Evolutionary conservation across 768 basidiomycete species (phyloP).

Genomic region (Trametes cubensis): DNA sequence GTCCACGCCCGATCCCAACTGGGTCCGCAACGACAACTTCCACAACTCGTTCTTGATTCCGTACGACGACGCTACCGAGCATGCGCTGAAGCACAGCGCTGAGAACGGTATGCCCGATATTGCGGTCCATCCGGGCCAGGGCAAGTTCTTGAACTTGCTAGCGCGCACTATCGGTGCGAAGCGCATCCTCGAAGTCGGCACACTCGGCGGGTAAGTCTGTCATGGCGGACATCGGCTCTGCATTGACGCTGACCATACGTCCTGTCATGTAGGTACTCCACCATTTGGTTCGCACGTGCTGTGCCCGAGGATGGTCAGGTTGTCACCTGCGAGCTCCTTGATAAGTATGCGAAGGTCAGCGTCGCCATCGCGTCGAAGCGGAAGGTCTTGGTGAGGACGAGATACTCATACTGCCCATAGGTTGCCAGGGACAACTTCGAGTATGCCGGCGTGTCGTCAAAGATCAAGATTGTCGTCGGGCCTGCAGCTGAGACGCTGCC

Average conservation of each 20-base stretch:
- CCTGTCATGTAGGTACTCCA: constrained; percentile 34
- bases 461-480: constrained; percentile 54
- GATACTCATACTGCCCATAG: constrained; percentile 34
- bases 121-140: constrained; percentile 55
- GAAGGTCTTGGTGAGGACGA: neutral
- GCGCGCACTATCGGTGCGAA: constrained; percentile 55
- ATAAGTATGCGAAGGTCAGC: constrained; percentile 49
- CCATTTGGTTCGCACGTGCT: constrained; percentile 39
- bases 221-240: neutral
- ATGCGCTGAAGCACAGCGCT: constrained; percentile 42
- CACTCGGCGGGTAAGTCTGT: constrained; percentile 57
- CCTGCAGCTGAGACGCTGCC: constrained; percentile 54
- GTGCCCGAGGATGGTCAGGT: constrained; percentile 55
- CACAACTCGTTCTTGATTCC: constrained; percentile 58
- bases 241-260: neutral
- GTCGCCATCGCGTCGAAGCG: neutral
- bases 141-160: constrained; percentile 58
- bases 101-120: constrained; percentile 53
- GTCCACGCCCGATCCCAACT: constrained; percentile 36
- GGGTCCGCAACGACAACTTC: constrained; percentile 56
- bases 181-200: constrained; percentile 65
- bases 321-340: constrained; percentile 47
- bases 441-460: constrained; percentile 51
- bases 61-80: constrained; percentile 47
- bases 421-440: constrained; percentile 61